Evolutionary conservation across 306 rosid species (phyloP), one percentile per base, ranked within the genome.

Genomic region (Vigna mungo): DNA sequence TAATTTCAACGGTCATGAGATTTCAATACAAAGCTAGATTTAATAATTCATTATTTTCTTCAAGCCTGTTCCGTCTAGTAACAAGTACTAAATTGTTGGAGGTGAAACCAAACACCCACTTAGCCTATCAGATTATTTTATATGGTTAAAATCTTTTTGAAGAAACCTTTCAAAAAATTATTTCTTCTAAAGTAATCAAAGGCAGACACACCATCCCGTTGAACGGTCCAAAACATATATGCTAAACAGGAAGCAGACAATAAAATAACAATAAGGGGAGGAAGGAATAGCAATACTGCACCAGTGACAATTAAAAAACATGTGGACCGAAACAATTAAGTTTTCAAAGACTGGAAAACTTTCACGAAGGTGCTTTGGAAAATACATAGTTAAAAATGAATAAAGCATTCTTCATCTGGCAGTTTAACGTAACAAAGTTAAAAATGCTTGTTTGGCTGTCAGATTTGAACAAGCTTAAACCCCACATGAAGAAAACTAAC

Each of bases 391-490:
- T 46, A 46, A 66, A 37, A 43, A 58, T 25, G n/a, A 58, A 23
- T 58, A 9, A 12, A 6, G 20, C 66, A 60, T 60, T 15, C 5
- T 59, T 25, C 17, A 6, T 13, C 10, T 27, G 14, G 39, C 65
- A 25, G 13, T 10, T 12, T 5, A 25, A 59, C 1, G 17, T 58
- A 58, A 58, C 65, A 59, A 60, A 13, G 20, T 25, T 58, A 58
- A 20, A 20, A 20, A 20, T 20, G 81, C 98, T 97, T 23, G 97
- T 94, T 48, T 84, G 90, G 79, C 74, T 79, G 21, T 48, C 94
- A n/a, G 98, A 94, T 78, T 71, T 94, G 84, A 86, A 53, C 67
- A 86, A 70, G 85, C 94, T 94, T 21, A 84, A 60, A 85, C 91
- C 98, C 41, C 94, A 88, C 64, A 82, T 94, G 83, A 90, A 85